Evolutionary conservation across 495 filamentous ascomycete species (phyloP), one percentile per base, ranked within the genome.

Genomic region (Penicillium cosmopolitanum): DNA sequence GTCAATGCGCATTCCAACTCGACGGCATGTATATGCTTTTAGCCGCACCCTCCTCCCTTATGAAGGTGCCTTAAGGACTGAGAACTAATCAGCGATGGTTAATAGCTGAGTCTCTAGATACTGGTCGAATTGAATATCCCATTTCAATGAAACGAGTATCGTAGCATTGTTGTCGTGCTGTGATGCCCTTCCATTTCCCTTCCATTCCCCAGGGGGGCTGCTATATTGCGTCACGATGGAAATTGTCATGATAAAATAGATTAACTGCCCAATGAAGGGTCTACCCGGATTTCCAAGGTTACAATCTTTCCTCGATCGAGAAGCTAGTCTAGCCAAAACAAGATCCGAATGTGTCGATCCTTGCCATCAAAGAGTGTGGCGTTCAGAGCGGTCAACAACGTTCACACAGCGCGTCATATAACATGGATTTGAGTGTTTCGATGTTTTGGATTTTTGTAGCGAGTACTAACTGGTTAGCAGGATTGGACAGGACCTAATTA

Each of bases 261-360:
- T 56, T 56, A 47, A 23, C 34, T 36, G 40, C 9, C 53, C 53
- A 56, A 56, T 56, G 42, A n/a, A 46, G 15, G 9, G 15, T n/a
- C n/a, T 18, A 18, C 42, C 42, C n/a, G 16, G 42, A 46, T 16
- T 46, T 46, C 6, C 18, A 10, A 9, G 11, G 36, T 13, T n/a
- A n/a, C 15, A n/a, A 38, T 38, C 36, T 38, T 38, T n/a, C 15
- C 36, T 38, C 12, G 36, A 38, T 13, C 36, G 8, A 38, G 25
- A 44, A 13, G 4, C 10, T 18, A n/a, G 9, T 4, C 53, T 44
- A 56, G 31, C 42, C 28, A 47, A 19, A 44, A 31, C n/a, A 56
- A 21, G 42, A 46, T 46, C 9, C n/a, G 16, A 19, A 9, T 21
- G 2, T 18, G 42, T 10, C 18, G 42, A 46, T 46, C 42, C 19